These are phyloP conservation scores for Colletotrichum karsti DNA, from an alignment of 2,329 filamentous ascomycete species.

Conservation along the genomic window DNA sequence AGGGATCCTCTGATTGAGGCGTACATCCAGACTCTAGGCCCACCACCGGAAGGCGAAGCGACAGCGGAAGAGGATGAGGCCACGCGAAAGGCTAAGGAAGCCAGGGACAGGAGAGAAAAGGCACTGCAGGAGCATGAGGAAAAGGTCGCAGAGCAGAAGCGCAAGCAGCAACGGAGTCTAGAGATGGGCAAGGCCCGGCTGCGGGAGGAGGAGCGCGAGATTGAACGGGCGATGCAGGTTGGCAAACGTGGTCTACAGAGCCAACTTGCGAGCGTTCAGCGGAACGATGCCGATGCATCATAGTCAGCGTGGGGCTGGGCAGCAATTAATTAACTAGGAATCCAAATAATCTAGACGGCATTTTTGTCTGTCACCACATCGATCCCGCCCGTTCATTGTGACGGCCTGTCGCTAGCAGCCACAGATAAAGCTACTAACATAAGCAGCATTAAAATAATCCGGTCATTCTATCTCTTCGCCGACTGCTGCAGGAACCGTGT, in stretches of 20 bases:
- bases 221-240: conserved; percentile 75
- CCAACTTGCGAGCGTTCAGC: conserved; percentile 55
- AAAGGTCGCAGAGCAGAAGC: conserved; percentile 72
- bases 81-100: conserved; percentile 56
- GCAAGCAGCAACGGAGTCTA: conserved; percentile 65
- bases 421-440: conserved; percentile 1
- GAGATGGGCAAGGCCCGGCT: conserved; percentile 68
- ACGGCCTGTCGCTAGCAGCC: neutral
- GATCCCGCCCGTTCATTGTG: neutral
- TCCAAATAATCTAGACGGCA: neutral
- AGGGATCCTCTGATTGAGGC: conserved; percentile 73
- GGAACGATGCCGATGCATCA: conserved; percentile 22
- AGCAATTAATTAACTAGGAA: neutral
- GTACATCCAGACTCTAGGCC: conserved; percentile 70
- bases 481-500: conserved; percentile 27
- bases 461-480: neutral
- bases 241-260: conserved; percentile 72
- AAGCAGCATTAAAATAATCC: neutral
- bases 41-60: conserved; percentile 53
- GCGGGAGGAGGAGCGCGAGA: conserved; percentile 72
- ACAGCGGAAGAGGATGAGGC: conserved; percentile 60
- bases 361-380: neutral
- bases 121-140: conserved; percentile 64
- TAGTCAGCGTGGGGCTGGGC: neutral
- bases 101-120: conserved; percentile 67